Evolutionary conservation across 2,329 filamentous ascomycete species (phyloP), one percentile per base, ranked within the genome.

Genomic region (Talaromyces atroroseus): DNA sequence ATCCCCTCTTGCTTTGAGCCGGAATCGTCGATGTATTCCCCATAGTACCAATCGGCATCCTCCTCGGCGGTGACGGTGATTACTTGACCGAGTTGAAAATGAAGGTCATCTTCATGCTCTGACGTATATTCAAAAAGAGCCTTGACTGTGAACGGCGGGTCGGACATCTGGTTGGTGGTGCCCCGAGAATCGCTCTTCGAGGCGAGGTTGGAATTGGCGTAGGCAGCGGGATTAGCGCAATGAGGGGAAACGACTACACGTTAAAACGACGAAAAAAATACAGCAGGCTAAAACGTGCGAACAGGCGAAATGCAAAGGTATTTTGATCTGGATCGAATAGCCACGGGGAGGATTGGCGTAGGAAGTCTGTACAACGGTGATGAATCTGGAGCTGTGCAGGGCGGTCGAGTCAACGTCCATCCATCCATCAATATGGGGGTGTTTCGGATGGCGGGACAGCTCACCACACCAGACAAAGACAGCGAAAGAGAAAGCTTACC

Each of bases 81-180:
- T 73, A 97, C 82, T 76, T 96, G 92, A 63, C 90, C 91, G 66
- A 83, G 78, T 58, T 81, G 74, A 72, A 99, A 99, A 70, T 84
- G 88, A 64, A 99, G 86, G 76, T 99, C 94, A 75, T 99, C 94
- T 65, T 96, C 91, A 73, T 99, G 92, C 60, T 84, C 83, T 64
- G 94, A 97, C 70, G 82, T 80, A 78, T 99, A 99, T 72, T 97
- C 92, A 79, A 88, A 99, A 69, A 97, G 77, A 65, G 94, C 90
- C 81, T 92, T 95, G 79, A 99, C 94, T 77, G 90, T 95, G 81
- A 96, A 96, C 59, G 86, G 85, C 65, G 80, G 80, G 60, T 71
- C 74, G 72, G 86, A 79, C 88, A 92, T 92, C 71, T 74, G 81
- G 77, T 63, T 71, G 60, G 56, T 53, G 46, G 34, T 49, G 36